Evolutionary conservation across 2,329 filamentous ascomycete genomes (phyloP), one percentile per base, ranked within the genome.

Genomic region (Lomentospora prolificans): DNA sequence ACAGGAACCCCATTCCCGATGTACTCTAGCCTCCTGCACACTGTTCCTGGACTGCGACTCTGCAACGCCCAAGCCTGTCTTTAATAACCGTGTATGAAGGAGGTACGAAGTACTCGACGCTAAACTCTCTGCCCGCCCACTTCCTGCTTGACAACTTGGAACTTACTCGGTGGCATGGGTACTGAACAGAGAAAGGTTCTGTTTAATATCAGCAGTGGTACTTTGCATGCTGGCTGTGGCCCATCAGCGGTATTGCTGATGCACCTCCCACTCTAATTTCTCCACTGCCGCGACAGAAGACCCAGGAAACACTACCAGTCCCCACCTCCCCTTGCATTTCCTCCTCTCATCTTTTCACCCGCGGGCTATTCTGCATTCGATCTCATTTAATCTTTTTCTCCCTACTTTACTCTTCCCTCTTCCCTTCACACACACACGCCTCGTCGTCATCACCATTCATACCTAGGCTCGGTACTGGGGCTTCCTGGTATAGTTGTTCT

Each of bases 361-460:
- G 36, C 51, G 53, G 27, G 50, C 52, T 4, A 17, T 50, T 27
- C 22, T 50, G 22, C 27, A 31, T 30, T 30, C 22, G 50, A 30
- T 33, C 27, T 33, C 30, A 30, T 30, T 24, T 31, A 19, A 51
- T 51, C 50, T 33, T 51, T 51, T 51, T 31, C 31, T 48, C 44
- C 44, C 22, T 48, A 19, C 6, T 25, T 19, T 19, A 17, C 19
- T 46, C 12, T 22, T 48, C 24, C 44, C 24, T 48, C 44, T 22
- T 19, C 22, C 30, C 56, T 48, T 31, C 30, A 22, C 56, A 57
- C 55, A 50, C 57, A 55, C 52, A 30, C 30, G 19, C 41, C 19
- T 56, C 41, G 50, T 55, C 46, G 41, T 48, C 44, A 46, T 19
- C 22, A 48, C 44, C 8, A 48, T 12, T 22, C 44, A 25, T 8